Evolutionary conservation across 495 filamentous ascomycete genomes (phyloP).

Genomic region (Aspergillus mulundensis): DNA sequence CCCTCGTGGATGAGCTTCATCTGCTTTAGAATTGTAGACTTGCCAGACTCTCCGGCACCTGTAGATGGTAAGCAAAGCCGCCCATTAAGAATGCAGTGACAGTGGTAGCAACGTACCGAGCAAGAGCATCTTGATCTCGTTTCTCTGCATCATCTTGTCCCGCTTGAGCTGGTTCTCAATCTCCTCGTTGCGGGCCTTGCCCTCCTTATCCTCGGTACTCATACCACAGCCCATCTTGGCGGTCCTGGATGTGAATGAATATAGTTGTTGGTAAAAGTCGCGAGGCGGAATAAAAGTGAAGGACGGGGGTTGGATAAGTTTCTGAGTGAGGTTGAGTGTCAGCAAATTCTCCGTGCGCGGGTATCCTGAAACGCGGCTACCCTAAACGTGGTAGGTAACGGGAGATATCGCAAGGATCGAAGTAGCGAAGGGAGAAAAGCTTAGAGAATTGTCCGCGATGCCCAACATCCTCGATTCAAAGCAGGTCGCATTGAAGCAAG

Average conservation of each 20-base stretch:
- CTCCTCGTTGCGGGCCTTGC: conserved; percentile 97
- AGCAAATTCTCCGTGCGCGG: conserved; percentile 20
- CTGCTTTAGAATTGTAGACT: conserved; percentile 98
- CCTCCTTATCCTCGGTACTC: conserved; percentile 99
- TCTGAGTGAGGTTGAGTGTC: conserved; percentile 22
- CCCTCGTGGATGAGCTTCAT: conserved; percentile 73
- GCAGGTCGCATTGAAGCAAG: conserved; percentile 19
- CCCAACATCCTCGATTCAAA: background rate
- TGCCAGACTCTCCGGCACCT: conserved; percentile 99
- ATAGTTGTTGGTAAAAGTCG: conserved; percentile 14
- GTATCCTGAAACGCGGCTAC: conserved; percentile 5
- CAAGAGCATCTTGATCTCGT: conserved; percentile 99
- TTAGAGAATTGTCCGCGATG: background rate
- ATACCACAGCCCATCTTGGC: conserved; percentile 98
- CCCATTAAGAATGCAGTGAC: background rate
- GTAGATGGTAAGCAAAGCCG: conserved; percentile 11
- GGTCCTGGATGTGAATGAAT: conserved; percentile 21
- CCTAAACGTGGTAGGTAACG: conserved; percentile 14
- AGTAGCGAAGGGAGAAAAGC: conserved; percentile 6
- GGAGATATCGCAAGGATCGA: conserved; percentile 4
- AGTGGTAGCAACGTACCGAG: conserved; percentile 72
- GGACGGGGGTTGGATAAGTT: conserved; percentile 1
- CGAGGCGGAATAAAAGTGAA: conserved; percentile 5
- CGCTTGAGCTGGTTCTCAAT: conserved; percentile 97
- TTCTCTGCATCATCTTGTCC: conserved; percentile 92